Percentiles rank a stretch among this genome's conserved stretches.
phyloP scores from a whole-genome alignment of 1,284 basidiomycete species.

The Phellopilus nigrolimitatus region DNA sequence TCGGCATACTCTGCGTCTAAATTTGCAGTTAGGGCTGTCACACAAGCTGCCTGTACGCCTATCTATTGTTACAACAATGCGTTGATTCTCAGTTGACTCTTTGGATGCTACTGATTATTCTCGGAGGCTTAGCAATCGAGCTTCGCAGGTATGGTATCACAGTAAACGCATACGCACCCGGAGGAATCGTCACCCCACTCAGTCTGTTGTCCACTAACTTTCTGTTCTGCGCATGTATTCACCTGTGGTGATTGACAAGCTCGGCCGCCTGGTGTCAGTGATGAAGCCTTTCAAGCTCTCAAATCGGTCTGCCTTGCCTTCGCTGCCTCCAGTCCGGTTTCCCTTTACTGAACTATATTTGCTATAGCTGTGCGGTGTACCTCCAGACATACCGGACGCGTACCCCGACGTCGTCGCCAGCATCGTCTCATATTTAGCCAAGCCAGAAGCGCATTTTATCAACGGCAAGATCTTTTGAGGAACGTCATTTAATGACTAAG shows the following conservation, averaged over 20 bases:
- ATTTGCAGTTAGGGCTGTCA: slow-evolving; percentile 17
- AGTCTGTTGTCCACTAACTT: background rate
- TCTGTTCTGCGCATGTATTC: too few species aligned
- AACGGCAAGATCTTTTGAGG: slow-evolving; percentile 1
- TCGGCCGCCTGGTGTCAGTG: background rate
- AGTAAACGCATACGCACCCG: slow-evolving; percentile 18
- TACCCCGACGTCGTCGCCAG: slow-evolving; percentile 10
- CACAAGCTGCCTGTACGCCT: slow-evolving; percentile 14
- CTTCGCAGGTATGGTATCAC: slow-evolving; percentile 21
- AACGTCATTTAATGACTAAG: background rate
- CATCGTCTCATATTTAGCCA: slow-evolving; percentile 9
- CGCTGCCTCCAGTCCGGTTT: too few species aligned
- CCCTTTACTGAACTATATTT: background rate
- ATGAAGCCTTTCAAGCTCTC: background rate
- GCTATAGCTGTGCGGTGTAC: background rate
- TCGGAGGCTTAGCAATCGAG: slow-evolving; percentile 16
- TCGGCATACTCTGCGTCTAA: slow-evolving; percentile 15
- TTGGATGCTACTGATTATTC: background rate
- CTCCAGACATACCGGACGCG: background rate
- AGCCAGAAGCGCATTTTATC: slow-evolving; percentile 14
- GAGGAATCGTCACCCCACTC: slow-evolving; percentile 7
- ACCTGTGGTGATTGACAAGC: background rate
- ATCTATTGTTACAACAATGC: background rate
- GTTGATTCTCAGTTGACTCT: background rate
- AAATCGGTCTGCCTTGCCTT: too few species aligned